Evolutionary conservation across 2,329 filamentous ascomycete genomes (phyloP).

Genomic region (Claviceps spartinae): DNA sequence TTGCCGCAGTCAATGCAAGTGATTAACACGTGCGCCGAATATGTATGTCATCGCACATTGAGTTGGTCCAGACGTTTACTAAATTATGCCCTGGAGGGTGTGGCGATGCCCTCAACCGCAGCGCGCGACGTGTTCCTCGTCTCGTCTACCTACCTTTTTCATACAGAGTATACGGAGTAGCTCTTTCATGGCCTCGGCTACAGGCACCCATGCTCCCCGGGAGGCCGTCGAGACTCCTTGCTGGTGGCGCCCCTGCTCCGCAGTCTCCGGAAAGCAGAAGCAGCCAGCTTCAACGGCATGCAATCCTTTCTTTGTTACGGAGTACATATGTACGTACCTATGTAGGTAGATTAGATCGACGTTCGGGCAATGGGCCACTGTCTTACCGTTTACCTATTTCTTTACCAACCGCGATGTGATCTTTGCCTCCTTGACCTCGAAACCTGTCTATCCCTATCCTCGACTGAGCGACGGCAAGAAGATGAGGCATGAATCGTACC

Average conservation of each 20-base stretch:
- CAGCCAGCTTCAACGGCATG: too few species aligned
- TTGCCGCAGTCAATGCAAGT: too few species aligned
- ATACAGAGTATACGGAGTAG: neutral
- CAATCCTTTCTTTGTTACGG: too few species aligned
- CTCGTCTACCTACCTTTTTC: neutral
- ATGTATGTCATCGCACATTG: too few species aligned
- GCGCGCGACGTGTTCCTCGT: too few species aligned
- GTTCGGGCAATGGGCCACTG: too few species aligned
- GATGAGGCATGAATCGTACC: neutral
- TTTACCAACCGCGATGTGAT: neutral
- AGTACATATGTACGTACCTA: too few species aligned
- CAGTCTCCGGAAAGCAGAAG: neutral
- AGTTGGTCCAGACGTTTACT: too few species aligned
- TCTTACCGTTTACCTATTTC: neutral
- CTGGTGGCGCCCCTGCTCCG: neutral
- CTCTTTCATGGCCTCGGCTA: neutral
- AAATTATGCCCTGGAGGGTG: too few species aligned
- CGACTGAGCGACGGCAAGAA: neutral
- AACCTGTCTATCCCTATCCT: neutral
- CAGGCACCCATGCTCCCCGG: slow-evolving; percentile 2
- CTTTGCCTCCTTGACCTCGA: neutral
- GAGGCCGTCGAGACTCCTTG: neutral
- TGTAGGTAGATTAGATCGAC: too few species aligned
- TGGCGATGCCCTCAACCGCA: too few species aligned
- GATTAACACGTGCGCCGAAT: too few species aligned